Conservation (phyloP, 208 protist species). For the Crithidia expoeki region DNA sequence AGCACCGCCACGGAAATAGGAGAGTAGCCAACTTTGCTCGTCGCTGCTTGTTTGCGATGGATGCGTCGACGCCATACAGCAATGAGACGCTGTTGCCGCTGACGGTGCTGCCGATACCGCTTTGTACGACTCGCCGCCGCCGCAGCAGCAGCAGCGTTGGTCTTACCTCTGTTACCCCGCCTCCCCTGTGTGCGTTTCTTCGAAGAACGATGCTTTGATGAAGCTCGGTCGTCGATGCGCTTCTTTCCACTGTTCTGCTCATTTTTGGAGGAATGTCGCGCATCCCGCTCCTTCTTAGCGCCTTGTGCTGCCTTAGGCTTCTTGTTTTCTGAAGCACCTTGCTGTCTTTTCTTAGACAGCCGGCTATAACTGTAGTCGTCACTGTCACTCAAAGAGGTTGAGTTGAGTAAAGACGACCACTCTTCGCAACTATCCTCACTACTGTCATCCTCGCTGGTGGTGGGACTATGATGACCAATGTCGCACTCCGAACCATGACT, state of each 20-base stretch:
- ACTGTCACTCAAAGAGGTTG: not conserved
- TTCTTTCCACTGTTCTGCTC: not conserved
- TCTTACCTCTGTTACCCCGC: not conserved
- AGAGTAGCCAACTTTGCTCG: slow-evolving; percentile 5
- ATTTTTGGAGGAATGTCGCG: not conserved
- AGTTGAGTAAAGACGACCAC: too few species aligned
- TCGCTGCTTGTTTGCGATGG: slow-evolving; percentile 16
- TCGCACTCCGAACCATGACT: not conserved
- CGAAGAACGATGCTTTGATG: not conserved
- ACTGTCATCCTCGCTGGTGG: not conserved
- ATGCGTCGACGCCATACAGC: slow-evolving; percentile 11
- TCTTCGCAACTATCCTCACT: too few species aligned
- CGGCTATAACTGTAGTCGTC: not conserved
- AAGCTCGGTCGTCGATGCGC: not conserved
- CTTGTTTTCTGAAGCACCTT: not conserved
- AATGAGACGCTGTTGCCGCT: slow-evolving; percentile 13
- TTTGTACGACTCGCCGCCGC: not conserved
- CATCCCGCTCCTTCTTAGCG: slow-evolving; percentile 5
- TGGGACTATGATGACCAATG: not conserved
- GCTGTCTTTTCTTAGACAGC: not conserved
- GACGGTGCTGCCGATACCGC: slow-evolving; percentile 1
- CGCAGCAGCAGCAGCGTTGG: not conserved
- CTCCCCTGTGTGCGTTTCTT: not conserved
- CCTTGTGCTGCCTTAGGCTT: not conserved
- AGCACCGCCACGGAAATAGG: slow-evolving; percentile 27